Evolutionary conservation across 2,329 filamentous ascomycete genomes (phyloP).

Genomic region (Fusarium neocosmosporiellum): DNA sequence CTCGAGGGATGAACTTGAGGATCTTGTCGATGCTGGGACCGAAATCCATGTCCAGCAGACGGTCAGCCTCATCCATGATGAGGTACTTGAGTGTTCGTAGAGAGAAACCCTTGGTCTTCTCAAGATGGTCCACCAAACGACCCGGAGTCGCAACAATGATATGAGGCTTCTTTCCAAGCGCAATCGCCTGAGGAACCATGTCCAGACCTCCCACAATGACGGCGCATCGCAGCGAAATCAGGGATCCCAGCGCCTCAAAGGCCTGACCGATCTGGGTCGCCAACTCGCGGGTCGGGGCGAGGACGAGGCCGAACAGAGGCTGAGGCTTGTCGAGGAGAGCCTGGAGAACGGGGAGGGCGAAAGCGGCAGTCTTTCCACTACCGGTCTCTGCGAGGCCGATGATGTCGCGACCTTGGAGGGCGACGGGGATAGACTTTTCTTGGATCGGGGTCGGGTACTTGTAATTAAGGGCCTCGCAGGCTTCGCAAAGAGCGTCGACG

Average conservation of each 20-base stretch:
- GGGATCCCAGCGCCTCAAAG: conserved; percentile 86
- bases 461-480: conserved; percentile 85
- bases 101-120: conserved; percentile 97
- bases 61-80: conserved; percentile 95
- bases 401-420: conserved; percentile 83
- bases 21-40: conserved; percentile 94
- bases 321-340: conserved; percentile 89
- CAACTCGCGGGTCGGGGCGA: conserved; percentile 93
- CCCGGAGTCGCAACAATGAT: conserved; percentile 93
- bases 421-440: conserved; percentile 82
- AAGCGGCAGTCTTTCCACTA: conserved; percentile 95
- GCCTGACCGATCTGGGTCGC: conserved; percentile 90
- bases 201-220: conserved; percentile 95
- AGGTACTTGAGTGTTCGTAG: conserved; percentile 85
- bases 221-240: conserved; percentile 88
- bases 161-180: conserved; percentile 95
- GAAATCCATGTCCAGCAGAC: conserved; percentile 93
- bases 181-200: conserved; percentile 92
- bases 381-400: conserved; percentile 97
- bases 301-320: conserved; percentile 85
- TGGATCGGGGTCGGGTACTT: conserved; percentile 91
- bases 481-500: conserved; percentile 88
- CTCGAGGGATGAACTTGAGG: conserved; percentile 84
- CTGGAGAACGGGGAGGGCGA: conserved; percentile 92
- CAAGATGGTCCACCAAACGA: conserved; percentile 88